Evolutionary conservation across 306 rosid genomes (phyloP).

Genomic region (Acacia crassicarpa): DNA sequence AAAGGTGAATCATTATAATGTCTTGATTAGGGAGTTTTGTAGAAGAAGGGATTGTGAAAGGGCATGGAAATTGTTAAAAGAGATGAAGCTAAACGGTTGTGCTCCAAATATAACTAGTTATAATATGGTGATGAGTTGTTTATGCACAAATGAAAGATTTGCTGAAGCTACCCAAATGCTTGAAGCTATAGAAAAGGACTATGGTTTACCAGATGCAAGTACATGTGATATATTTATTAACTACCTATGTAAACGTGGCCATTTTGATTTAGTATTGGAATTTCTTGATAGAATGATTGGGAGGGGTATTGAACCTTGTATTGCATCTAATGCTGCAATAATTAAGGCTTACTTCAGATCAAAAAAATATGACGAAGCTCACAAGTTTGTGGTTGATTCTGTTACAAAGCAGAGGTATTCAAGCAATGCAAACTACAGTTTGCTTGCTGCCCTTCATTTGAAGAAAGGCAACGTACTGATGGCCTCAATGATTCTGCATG

Average conservation of each 20-base stretch:
- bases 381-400: constrained; percentile 47
- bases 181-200: constrained; percentile 45
- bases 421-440: constrained; percentile 51
- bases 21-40: constrained; percentile 55
- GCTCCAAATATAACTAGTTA: constrained; percentile 35
- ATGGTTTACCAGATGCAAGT: constrained; percentile 45
- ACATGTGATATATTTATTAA: constrained; percentile 57
- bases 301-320: constrained; percentile 61
- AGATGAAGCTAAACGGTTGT: constrained; percentile 55
- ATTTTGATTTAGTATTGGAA: constrained; percentile 45
- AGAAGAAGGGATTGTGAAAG: constrained; percentile 47
- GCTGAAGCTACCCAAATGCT: constrained; percentile 46
- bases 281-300: constrained; percentile 55
- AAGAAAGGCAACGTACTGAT: constrained; percentile 46
- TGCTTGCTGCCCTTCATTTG: constrained; percentile 70
- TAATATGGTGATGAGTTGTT: constrained; percentile 56
- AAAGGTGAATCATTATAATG: constrained; percentile 45
- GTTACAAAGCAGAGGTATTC: constrained; percentile 39
- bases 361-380: constrained; percentile 58
- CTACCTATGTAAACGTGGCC: constrained; percentile 38
- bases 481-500: constrained; percentile 52
- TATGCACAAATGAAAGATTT: constrained; percentile 48
- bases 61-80: constrained; percentile 48
- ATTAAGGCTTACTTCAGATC: constrained; percentile 60
- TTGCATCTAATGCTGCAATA: constrained; percentile 57